Base-by-base conservation (phyloP, 768 basidiomycete species). In the Punctularia strigosozonata region DNA sequence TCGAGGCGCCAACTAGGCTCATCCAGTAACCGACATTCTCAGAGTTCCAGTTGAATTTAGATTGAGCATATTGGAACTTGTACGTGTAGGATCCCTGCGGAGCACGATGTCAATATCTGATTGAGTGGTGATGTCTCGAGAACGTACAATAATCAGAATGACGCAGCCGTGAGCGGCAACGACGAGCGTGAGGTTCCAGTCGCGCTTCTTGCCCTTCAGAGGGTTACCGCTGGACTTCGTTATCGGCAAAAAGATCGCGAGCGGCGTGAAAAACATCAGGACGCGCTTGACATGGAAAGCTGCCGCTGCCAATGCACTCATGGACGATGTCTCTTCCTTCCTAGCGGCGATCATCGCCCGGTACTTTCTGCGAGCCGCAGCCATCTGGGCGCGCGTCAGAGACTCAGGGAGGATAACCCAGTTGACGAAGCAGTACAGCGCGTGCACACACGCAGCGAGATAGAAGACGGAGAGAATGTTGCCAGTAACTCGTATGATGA, bases 401-500 rank as follows among this genome's bases (percentile, higher is more conserved):
- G 87, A 86, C 56, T 95, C 89, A 0, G 90, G 90, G 35, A 92
- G 50, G 43, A 86, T 20, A 41, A 79, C 57, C 56, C 74, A 68
- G 20, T 75, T 50, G 34, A 77, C 46, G 30, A 67, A 35, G 2
- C 69, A 54, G 46, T 72, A 76, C 32, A 74, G 6, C 18, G 65
- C 18, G 44, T 83, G 77, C 5, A 75, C 43, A 6, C 51, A 44
- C 4, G 64, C 54, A 6, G 80, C 71, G 33, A 77, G 47, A 55
- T 85, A 91, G 63, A 91, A 91, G 14, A 85, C 75, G 1, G 73
- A 72, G 15, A 85, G 55, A 7, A 71, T 48, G 13, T 62, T 58
- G 4, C 67, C 69, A 1, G 78, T 82, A 18, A 57, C 48, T 25
- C 61, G 69, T 50, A 90, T 73, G 28, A 87, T 51, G 25, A 84